Evolutionary conservation across 345 rosid species (phyloP).

Genomic region (Linum tenue): DNA sequence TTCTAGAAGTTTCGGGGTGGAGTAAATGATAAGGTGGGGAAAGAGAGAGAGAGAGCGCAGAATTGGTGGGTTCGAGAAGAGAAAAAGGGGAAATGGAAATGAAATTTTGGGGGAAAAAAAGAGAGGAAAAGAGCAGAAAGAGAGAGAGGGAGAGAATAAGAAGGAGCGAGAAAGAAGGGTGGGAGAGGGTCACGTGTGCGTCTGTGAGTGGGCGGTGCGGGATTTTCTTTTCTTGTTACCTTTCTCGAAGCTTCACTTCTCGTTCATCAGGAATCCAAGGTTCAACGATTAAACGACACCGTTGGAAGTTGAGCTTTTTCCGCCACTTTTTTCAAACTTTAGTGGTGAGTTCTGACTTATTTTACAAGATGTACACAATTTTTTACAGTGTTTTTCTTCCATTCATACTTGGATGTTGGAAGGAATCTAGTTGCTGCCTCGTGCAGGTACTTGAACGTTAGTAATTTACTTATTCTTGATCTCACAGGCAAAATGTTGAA

Average conservation of each 20-base stretch:
- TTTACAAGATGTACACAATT: too few species aligned
- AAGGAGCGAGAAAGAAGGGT: background rate
- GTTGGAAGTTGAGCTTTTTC: too few species aligned
- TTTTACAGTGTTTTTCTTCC: too few species aligned
- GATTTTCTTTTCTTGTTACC: background rate
- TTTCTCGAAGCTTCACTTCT: background rate
- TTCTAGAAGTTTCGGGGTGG: conserved; percentile 81
- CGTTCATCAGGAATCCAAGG: too few species aligned
- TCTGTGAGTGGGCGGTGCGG: background rate
- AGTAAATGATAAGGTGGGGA: conserved; percentile 36
- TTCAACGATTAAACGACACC: too few species aligned
- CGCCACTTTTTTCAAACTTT: too few species aligned
- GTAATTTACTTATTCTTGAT: too few species aligned
- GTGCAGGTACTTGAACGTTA: too few species aligned
- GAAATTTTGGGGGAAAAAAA: background rate
- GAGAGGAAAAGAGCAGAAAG: background rate
- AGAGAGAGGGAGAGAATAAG: background rate
- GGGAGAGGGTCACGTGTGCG: background rate
- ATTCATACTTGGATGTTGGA: too few species aligned
- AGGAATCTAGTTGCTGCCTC: too few species aligned
- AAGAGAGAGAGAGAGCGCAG: background rate
- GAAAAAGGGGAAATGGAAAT: background rate
- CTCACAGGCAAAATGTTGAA: too few species aligned
- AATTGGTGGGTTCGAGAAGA: background rate
- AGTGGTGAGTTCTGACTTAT: too few species aligned